Evolutionary conservation across 208 protist genomes (phyloP), one percentile per base, ranked within the genome.

Genomic region (Tritrichomonas foetus): DNA sequence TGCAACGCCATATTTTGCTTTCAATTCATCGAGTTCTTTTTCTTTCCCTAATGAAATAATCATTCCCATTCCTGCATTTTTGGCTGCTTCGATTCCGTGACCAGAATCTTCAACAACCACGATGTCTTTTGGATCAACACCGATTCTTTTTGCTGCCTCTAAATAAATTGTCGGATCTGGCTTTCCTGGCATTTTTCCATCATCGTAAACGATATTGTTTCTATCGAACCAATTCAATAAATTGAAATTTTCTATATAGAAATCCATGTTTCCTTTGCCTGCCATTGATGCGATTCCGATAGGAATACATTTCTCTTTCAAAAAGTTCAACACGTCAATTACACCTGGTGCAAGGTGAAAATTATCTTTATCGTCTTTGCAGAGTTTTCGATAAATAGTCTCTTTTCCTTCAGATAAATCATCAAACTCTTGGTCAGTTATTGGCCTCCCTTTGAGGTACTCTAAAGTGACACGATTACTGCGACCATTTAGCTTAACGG

Each of bases 311-410:
- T 82, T 82, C 3, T 82, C 41, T 30, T 36, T 36, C 3, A 82
- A 30, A 50, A 50, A 82, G 47, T 25, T 30, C 1, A 82, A 25
- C 41, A 82, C 27, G 47, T 82, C 74, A 50, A 20, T 14, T 82
- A 41, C 74, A n/a, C 74, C 74, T 82, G 74, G 74, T 53, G 74
- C 74, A 50, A 82, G 41, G 30, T 82, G 74, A n/a, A 36, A 50
- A 82, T 82, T 82, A n/a, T 82, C 41, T 82, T 82, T 82, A 82
- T 82, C 74, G 14, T 82, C 50, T n/a, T 20, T 22, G 30, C n/a
- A 25, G 3, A 82, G 8, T 5, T 82, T 41, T 20, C 74, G 74
- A 82, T 82, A 82, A 36, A 47, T 50, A 22, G 74, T 36, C 30
- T 82, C 74, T 82, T 82, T 82, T 22, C 50, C 41, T 33, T 47